These are phyloP conservation scores for Eimeria zaria DNA, from an alignment of 169 alveolate genomes.

Conservation along the genomic window DNA sequence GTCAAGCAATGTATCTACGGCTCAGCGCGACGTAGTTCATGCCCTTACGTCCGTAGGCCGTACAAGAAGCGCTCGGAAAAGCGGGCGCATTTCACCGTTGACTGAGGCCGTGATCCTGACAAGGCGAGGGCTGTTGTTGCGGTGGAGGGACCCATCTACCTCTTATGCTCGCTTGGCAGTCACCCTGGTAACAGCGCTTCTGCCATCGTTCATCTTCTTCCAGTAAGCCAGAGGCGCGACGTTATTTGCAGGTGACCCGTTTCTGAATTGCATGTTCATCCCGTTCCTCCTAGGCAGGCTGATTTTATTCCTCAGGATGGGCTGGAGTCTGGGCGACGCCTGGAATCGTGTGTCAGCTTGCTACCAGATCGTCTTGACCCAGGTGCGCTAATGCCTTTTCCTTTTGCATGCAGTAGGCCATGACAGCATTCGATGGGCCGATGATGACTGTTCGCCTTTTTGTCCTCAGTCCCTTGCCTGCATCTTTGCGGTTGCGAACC, in stretches of 20 bases:
- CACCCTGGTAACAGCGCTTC: constrained; percentile 56
- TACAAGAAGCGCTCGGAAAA: neutral
- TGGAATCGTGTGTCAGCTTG: constrained; percentile 77
- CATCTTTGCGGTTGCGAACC: constrained; percentile 53
- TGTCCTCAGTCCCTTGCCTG: constrained; percentile 56
- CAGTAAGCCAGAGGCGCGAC: constrained; percentile 19
- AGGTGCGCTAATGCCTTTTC: constrained; percentile 10
- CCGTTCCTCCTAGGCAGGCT: neutral
- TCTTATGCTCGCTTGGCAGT: constrained; percentile 42
- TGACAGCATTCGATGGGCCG: neutral
- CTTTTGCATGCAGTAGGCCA: neutral
- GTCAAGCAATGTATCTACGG: neutral
- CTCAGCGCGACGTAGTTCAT: constrained; percentile 1
- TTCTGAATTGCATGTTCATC: neutral
- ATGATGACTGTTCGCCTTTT: neutral
- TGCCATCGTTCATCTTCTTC: constrained; percentile 60
- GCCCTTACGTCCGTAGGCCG: constrained; percentile 41
- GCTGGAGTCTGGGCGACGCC: constrained; percentile 70
- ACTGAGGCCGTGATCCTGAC: constrained; percentile 57
- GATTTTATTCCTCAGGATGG: neutral
- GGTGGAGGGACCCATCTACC: constrained; percentile 64
- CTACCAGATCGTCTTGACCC: constrained; percentile 63
- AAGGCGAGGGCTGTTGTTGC: constrained; percentile 42
- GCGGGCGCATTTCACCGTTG: constrained; percentile 25
- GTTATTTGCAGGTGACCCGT: neutral